Conservation (phyloP, 768 basidiomycete genomes). For the Russula foetens region DNA sequence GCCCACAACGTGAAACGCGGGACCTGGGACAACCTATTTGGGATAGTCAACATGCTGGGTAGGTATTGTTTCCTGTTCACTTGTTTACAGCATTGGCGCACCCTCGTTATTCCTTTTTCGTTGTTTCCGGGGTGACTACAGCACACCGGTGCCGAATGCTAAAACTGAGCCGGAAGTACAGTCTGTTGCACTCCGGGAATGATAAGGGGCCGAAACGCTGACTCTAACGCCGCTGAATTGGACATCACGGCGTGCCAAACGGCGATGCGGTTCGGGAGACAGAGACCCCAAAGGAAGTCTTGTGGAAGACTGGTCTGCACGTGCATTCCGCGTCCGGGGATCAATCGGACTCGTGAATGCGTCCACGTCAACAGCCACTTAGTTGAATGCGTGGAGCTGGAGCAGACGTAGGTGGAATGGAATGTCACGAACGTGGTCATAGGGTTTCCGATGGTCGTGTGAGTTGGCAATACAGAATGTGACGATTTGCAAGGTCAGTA, state of each 20-base stretch:
- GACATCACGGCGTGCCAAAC: neutral
- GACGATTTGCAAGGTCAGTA: neutral
- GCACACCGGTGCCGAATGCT: neutral
- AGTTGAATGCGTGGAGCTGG: conserved; percentile 43
- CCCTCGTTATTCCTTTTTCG: neutral
- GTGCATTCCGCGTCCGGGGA: neutral
- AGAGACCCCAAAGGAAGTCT: neutral
- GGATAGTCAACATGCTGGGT: neutral
- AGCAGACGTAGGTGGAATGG: neutral
- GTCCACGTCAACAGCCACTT: neutral
- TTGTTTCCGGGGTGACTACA: neutral
- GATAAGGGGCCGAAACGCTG: neutral
- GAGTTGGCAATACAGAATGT: neutral
- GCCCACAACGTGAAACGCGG: neutral
- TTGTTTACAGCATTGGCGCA: neutral
- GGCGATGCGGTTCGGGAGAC: neutral
- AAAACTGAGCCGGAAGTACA: neutral
- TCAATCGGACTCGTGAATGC: neutral
- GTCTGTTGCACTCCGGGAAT: neutral
- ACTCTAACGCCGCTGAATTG: neutral
- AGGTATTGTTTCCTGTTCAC: too few relatives aligned
- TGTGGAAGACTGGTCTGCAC: neutral
- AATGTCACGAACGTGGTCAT: neutral
- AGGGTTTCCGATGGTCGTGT: neutral
- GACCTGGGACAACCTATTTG: neutral